Evolutionary conservation across 305 asterid species (phyloP).

Genomic region (Solanum hybrid): DNA sequence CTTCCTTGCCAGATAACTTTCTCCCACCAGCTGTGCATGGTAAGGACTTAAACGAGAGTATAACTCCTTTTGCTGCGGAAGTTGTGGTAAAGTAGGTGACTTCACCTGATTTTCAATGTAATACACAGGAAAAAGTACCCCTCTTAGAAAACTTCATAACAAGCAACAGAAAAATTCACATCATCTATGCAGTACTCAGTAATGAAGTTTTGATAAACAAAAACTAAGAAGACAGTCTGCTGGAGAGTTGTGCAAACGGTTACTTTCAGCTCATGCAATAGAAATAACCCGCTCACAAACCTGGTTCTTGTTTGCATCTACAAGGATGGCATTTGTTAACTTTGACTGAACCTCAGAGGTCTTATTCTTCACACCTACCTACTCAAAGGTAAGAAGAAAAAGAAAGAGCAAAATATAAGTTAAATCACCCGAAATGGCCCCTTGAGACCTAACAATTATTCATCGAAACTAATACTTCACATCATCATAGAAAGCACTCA

Average conservation of each 20-base stretch:
- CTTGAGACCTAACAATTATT: background rate
- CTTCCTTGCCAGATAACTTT: slow-evolving; percentile 83
- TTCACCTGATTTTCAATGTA: slow-evolving; percentile 50
- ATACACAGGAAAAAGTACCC: slow-evolving; percentile 5
- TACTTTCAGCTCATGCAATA: background rate
- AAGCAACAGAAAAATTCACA: background rate
- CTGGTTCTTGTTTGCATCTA: slow-evolving; percentile 93
- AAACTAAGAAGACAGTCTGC: background rate
- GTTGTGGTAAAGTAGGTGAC: slow-evolving; percentile 69
- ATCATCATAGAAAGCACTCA: background rate
- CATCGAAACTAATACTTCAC: background rate
- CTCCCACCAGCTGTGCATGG: slow-evolving; percentile 89
- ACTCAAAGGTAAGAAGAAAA: slow-evolving; percentile 17
- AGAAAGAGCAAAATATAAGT: background rate
- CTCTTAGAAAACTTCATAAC: background rate
- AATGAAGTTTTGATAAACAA: background rate
- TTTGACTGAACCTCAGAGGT: slow-evolving; percentile 78
- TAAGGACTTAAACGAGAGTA: slow-evolving; percentile 59
- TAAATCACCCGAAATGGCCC: background rate
- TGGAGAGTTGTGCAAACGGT: background rate
- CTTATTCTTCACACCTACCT: slow-evolving; percentile 95
- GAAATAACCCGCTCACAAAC: slow-evolving; percentile 23
- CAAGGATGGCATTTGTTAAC: slow-evolving; percentile 62
- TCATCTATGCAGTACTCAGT: background rate
- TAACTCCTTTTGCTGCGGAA: slow-evolving; percentile 75